Evolutionary conservation across 192 early-diverging fungal genomes (phyloP).

Genomic region (Coemansia sp.): DNA sequence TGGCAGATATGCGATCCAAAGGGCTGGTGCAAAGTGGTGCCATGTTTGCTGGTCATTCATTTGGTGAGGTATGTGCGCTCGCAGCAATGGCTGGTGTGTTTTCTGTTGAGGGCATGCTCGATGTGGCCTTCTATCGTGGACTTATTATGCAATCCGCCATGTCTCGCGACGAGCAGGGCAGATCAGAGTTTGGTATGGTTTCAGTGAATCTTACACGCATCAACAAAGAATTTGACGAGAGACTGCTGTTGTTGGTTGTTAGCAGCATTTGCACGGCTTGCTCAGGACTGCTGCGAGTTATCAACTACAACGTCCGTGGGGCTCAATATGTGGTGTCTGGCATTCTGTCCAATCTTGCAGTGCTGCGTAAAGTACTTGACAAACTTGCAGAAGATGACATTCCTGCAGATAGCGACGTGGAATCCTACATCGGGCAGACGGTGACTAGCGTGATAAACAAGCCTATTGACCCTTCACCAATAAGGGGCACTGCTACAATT

Average conservation of each 20-base stretch:
- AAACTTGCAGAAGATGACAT: constrained; percentile 65
- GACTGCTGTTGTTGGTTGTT: constrained; percentile 65
- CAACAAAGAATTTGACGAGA: constrained; percentile 70
- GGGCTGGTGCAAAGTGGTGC: constrained; percentile 77
- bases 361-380: constrained; percentile 79
- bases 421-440: constrained; percentile 69
- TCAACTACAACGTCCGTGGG: constrained; percentile 94
- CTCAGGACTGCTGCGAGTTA: constrained; percentile 79
- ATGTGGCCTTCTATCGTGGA: constrained; percentile 92
- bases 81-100: constrained; percentile 78
- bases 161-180: constrained; percentile 69
- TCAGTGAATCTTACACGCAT: constrained; percentile 88
- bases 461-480: constrained; percentile 61
- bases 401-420: constrained; percentile 74
- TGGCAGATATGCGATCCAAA: constrained; percentile 83
- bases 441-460: constrained; percentile 62
- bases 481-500: constrained; percentile 83
- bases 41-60: constrained; percentile 87
- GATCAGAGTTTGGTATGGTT: constrained; percentile 91
- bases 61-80: constrained; percentile 90
- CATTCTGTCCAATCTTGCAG: constrained; percentile 70
- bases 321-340: constrained; percentile 93
- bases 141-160: constrained; percentile 96
- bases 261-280: constrained; percentile 70
- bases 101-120: constrained; percentile 75